Conservation (phyloP, 73 alveolate species). For the Durusdinium trenchii region DNA sequence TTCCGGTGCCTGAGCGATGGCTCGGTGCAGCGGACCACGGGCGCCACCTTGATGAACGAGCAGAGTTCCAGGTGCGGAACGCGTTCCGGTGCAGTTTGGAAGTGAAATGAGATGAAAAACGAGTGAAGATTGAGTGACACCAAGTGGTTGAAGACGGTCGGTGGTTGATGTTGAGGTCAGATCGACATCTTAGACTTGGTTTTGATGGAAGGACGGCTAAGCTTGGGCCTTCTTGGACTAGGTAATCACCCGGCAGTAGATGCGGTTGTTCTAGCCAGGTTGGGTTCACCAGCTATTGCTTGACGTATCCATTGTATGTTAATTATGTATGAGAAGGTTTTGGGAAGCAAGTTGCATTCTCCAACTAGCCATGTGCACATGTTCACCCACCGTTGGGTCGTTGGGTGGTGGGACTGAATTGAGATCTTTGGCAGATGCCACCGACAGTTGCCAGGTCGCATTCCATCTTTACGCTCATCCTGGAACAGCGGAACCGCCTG, state of each 20-base stretch:
- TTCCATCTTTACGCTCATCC: slow-evolving; percentile 82
- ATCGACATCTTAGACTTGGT: no score
- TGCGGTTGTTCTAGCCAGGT: no score
- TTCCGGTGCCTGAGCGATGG: slow-evolving; percentile 92
- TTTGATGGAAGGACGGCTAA: no score
- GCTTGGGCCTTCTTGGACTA: no score
- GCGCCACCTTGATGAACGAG: slow-evolving; percentile 94
- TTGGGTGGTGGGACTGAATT: not conserved
- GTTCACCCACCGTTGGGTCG: not conserved
- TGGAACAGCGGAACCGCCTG: slow-evolving; percentile 74
- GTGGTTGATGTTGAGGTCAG: not conserved
- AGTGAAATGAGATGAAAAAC: no score
- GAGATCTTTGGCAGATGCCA: not conserved
- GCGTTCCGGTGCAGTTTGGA: not conserved
- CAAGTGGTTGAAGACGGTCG: no score
- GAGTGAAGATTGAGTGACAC: no score
- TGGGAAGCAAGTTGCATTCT: not conserved
- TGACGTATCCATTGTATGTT: not conserved
- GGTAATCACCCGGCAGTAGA: no score
- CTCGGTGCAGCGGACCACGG: slow-evolving; percentile 87
- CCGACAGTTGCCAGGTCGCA: slow-evolving; percentile 77
- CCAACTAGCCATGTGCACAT: not conserved
- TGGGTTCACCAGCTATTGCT: not conserved
- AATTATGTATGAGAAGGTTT: not conserved
- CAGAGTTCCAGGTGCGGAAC: slow-evolving; percentile 69